Conservation (phyloP, 2,329 filamentous ascomycete genomes). For the Mariannaea elegans region DNA sequence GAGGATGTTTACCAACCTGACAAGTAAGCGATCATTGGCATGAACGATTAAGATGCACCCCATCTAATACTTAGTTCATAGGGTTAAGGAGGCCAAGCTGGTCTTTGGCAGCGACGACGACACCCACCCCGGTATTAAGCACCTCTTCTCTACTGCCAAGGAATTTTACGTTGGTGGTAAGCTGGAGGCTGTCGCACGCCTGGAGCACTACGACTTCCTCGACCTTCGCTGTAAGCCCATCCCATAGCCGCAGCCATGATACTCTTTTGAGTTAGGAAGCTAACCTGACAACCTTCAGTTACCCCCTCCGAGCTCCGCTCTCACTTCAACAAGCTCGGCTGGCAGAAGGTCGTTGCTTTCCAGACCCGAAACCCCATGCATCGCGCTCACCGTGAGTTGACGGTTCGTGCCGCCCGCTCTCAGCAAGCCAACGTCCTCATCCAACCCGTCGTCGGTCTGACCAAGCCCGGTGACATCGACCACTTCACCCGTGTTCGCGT, state of each 20-base stretch:
- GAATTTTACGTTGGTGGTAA: slow-evolving; percentile 97
- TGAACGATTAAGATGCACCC: neutral
- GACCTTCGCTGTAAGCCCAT: slow-evolving; percentile 81
- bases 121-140: slow-evolving; percentile 91
- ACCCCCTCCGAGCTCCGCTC: slow-evolving; percentile 93
- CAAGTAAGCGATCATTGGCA: slow-evolving; percentile 71
- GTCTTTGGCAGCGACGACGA: slow-evolving; percentile 93
- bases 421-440: slow-evolving; percentile 99
- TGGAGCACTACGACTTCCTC: slow-evolving; percentile 99
- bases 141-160: slow-evolving; percentile 81
- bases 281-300: slow-evolving; percentile 58
- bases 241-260: slow-evolving; percentile 14
- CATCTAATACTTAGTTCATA: slow-evolving; percentile 48
- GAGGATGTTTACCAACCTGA: slow-evolving; percentile 96
- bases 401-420: slow-evolving; percentile 92
- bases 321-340: slow-evolving; percentile 99
- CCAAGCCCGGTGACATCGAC: slow-evolving; percentile 99
- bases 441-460: slow-evolving; percentile 97
- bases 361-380: slow-evolving; percentile 99
- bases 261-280: neutral
- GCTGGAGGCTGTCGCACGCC: slow-evolving; percentile 91
- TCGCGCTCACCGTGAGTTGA: slow-evolving; percentile 96
- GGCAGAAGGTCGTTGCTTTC: slow-evolving; percentile 97
- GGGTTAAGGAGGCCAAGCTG: slow-evolving; percentile 87
- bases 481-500: slow-evolving; percentile 99